These are phyloP conservation scores for Chaetoscypha palmicola DNA, from an alignment of 2,329 filamentous ascomycete species.

Conservation along the genomic window DNA sequence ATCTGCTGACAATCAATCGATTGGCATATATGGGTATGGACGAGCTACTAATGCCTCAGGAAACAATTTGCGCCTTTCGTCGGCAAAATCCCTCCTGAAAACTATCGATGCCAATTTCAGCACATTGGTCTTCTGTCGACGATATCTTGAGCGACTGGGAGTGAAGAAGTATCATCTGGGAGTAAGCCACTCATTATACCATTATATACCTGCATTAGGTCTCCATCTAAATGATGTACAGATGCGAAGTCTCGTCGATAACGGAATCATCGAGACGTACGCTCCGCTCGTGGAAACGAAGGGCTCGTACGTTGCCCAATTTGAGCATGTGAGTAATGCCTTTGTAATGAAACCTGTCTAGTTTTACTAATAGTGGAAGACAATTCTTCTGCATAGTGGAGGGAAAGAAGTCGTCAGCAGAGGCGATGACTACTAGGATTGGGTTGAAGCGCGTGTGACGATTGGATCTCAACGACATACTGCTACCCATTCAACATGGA, in stretches of 20 bases:
- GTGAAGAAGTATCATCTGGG: constrained; percentile 91
- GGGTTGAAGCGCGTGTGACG: no score
- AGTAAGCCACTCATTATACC: constrained; percentile 42
- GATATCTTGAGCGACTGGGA: constrained; percentile 83
- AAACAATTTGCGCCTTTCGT: constrained; percentile 67
- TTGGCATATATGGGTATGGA: constrained; percentile 84
- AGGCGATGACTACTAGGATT: constrained; percentile 73
- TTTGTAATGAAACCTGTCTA: background rate
- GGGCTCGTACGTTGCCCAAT: constrained; percentile 91
- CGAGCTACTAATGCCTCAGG: constrained; percentile 65
- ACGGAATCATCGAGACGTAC: constrained; percentile 83
- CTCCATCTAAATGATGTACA: constrained; percentile 29
- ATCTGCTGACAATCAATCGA: constrained; percentile 27
- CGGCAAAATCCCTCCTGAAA: constrained; percentile 76
- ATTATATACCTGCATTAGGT: background rate
- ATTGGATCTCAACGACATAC: no score
- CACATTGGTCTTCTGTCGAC: constrained; percentile 80
- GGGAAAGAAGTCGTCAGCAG: constrained; percentile 84
- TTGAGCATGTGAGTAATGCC: constrained; percentile 65
- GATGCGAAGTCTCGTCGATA: constrained; percentile 79
- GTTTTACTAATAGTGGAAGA: constrained; percentile 51
- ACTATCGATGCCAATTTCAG: constrained; percentile 96
- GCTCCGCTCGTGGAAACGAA: constrained; percentile 85
- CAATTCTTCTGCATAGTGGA: constrained; percentile 66
- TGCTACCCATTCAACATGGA: no score